phyloP scores from a whole-genome alignment of 495 filamentous ascomycete species.

The Apodospora peruviana region DNA sequence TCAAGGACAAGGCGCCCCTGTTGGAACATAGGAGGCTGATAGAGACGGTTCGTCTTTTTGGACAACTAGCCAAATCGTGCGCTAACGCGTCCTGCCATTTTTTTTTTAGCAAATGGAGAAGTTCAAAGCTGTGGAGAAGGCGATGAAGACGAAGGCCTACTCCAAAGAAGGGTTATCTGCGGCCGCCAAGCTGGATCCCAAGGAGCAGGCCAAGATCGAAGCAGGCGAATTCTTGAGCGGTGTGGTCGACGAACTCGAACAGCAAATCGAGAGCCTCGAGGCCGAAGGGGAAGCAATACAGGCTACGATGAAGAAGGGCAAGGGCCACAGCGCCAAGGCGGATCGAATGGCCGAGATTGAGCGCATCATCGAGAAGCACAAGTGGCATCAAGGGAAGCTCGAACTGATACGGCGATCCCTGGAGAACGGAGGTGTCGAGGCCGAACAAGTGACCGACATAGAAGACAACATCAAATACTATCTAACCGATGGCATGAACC shows the following conservation, averaged over 20 bases:
- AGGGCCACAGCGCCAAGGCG: constrained; percentile 73
- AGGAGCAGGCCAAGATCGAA: constrained; percentile 87
- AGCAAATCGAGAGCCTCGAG: constrained; percentile 86
- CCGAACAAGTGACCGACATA: constrained; percentile 74
- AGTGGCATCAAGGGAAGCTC: constrained; percentile 90
- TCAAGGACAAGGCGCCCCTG: constrained; percentile 96
- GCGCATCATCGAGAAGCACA: constrained; percentile 80
- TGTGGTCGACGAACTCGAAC: constrained; percentile 90
- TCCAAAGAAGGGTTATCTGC: constrained; percentile 94
- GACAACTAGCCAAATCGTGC: neutral
- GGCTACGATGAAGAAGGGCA: constrained; percentile 88
- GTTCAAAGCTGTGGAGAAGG: constrained; percentile 99
- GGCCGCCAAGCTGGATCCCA: constrained; percentile 88
- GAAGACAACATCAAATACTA: constrained; percentile 94
- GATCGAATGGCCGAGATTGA: constrained; percentile 86
- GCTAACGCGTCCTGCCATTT: constrained; percentile 11
- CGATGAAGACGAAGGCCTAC: constrained; percentile 99
- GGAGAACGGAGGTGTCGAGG: constrained; percentile 87
- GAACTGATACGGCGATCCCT: constrained; percentile 85
- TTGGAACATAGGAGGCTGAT: constrained; percentile 90
- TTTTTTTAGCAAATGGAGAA: constrained; percentile 90
- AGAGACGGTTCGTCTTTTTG: constrained; percentile 80
- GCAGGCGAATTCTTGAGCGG: constrained; percentile 73
- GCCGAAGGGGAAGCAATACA: constrained; percentile 84
- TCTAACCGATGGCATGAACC: constrained; percentile 79